Base-by-base conservation (phyloP, 148 eudicot genomes). In the Rhododendron henanense region DNA sequence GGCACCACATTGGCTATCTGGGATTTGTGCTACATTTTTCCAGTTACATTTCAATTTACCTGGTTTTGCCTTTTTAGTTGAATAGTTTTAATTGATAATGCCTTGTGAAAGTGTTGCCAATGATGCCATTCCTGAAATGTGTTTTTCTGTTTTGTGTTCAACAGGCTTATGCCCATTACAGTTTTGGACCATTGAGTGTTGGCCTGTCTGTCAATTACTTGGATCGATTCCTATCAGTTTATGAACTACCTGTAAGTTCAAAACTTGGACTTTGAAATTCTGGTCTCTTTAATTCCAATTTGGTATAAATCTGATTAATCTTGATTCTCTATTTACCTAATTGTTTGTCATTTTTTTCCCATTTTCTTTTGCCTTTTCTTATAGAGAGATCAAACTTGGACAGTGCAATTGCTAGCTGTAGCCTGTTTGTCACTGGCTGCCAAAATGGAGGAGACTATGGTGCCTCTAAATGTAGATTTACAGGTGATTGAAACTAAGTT, bases 391-490 rank as follows among this genome's bases (percentile, higher is more conserved):
- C 90, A 92, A 85, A 85, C 92, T 31, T 96, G 99, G 99, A 87
- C 92, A 23, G 89, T 92, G 63, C 97, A 96, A 84, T 89, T 95
- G 91, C 89, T 93, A 44, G 95, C 98, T 80, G 93, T 96, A 65
- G 92, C 98, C 39, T 96, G 99, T 88, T 93, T 96, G 87, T 96
- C 98, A 85, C 84, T 95, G 81, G 99, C 95, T 77, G 92, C 91
- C 61, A 96, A 96, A 92, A 57, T 96, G 83, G 97, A 91, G 86
- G 99, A 96, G 91, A 87, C 90, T 61, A 47, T 82, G 78, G 91
- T 93, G 50, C 95, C 96, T 77, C 83, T 65, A 5, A 69, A 86
- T 35, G 83, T 88, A 28, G 94, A 93, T 79, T 90, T 96, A 73
- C 99, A 95, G 99, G 99, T 94, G 45, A 86, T 37, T 45, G 10